Evolutionary conservation across 768 basidiomycete species (phyloP), one percentile per base, ranked within the genome.

Genomic region (Termitomyces sp.): DNA sequence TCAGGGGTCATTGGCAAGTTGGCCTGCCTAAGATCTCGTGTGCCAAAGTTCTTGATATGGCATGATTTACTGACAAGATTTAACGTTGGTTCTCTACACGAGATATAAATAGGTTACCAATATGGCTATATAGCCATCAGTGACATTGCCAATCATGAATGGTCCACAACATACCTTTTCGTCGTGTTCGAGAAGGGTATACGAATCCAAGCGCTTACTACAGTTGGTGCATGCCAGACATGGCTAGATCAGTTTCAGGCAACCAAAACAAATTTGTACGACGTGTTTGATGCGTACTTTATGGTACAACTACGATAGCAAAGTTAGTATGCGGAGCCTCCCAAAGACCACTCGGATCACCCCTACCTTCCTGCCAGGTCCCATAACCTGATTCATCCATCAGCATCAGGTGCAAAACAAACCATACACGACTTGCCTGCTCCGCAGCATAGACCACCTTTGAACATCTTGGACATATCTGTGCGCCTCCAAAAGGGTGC

Each of bases 391-490:
- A 58, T 57, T 36, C 31, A 37, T 39, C 54, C 54, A 61, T 30
- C 20, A 58, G 31, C 1, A 57, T 42, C 27, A 18, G 18, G 55
- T 42, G 48, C 34, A 20, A 20, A 45, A 36, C 54, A 2, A 46
- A 15, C 48, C 12, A 49, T 6, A 31, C 36, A 16, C 12, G 1
- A 70, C 78, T 62, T 60, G 87, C 90, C 82, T 95, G 91, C 71
- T 95, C 93, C 54, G 92, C 93, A 60, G 88, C 89, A 73, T 95
- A 95, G 34, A 95, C 93, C 0, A 81, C 71, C 72, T 87, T 91
- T 58, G 71, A 72, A 72, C 92, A 95, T 67, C 83, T 73, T 16
- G 92, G 88, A 68, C 92, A 95, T 54, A 76, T 72, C 31, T 89
- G 82, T 4, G 84, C 83, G 47, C 85, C 88, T 61, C 86, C 85